phyloP scores from a whole-genome alignment of 208 protist species.

The Trypanosoma theileri region DNA sequence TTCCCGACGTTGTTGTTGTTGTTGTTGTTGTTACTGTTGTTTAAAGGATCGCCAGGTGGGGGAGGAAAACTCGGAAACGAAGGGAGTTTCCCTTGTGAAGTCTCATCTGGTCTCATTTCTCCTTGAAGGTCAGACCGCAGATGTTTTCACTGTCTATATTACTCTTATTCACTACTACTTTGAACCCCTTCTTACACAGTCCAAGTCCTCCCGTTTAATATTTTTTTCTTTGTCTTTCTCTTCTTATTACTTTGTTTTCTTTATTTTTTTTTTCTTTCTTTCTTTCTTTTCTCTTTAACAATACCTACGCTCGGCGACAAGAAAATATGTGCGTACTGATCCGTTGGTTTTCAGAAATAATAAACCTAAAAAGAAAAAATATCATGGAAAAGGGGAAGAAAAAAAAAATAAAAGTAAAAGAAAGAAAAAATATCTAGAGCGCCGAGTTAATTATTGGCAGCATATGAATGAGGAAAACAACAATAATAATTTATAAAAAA shows the following conservation, averaged over 20 bases:
- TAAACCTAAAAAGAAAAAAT: neutral
- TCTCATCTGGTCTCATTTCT: constrained; percentile 14
- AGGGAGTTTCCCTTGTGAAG: neutral
- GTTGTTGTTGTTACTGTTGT: neutral
- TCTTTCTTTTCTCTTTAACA: no score
- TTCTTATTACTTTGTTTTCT: no score
- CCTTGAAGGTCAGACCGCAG: neutral
- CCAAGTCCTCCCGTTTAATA: no score
- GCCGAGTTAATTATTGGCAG: neutral
- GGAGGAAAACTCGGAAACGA: constrained; percentile 20
- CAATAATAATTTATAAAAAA: constrained; percentile 3
- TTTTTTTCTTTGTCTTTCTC: no score
- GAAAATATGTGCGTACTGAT: no score
- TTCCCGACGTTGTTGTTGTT: neutral
- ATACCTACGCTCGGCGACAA: no score
- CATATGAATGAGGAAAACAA: neutral
- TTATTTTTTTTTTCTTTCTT: no score
- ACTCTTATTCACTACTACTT: neutral
- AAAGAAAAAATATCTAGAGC: neutral
- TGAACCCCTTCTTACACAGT: neutral
- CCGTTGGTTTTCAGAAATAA: no score
- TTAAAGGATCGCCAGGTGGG: neutral
- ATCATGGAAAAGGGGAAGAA: no score
- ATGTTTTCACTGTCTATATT: neutral
- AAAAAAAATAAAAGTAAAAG: constrained; percentile 10